These are phyloP conservation scores for Roridomyces roridus DNA, from an alignment of 768 basidiomycete genomes.

Conservation along the genomic window DNA sequence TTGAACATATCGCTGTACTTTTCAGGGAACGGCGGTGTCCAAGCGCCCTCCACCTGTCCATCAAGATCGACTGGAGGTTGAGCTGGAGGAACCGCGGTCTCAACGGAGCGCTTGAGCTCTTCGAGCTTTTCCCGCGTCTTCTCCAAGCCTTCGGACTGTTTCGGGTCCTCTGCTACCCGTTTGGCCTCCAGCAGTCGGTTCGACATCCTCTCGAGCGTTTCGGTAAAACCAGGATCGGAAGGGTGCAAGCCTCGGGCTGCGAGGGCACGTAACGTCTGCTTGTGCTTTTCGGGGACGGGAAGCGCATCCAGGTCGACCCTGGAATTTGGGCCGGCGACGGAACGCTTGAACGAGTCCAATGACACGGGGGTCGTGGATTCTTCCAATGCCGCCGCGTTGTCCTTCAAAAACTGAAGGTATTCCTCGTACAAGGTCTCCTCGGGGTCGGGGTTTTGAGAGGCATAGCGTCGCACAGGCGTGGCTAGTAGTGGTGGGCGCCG, in stretches of 20 bases:
- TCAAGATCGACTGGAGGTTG: too few relatives aligned
- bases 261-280: conserved; percentile 10
- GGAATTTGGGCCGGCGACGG: neutral
- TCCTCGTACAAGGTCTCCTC: conserved; percentile 13
- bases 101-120: too few relatives aligned
- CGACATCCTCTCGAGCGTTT: neutral
- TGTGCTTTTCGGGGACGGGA: conserved; percentile 6
- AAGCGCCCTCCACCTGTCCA: neutral
- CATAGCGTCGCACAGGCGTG: conserved; percentile 4
- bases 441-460: conserved; percentile 2
- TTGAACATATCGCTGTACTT: too few relatives aligned
- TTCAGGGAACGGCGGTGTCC: too few relatives aligned
- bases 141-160: neutral
- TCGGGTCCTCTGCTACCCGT: neutral
- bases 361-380: neutral
- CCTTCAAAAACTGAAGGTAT: neutral
- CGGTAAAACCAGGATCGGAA: neutral
- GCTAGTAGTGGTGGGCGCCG: neutral
- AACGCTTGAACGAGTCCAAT: conserved; percentile 17
- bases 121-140: too few relatives aligned
- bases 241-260: neutral
- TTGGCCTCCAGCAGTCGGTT: neutral
- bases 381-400: neutral
- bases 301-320: neutral
- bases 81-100: too few relatives aligned